These are phyloP conservation scores for Solanum lycopersicoides DNA, from an alignment of 257 asterid species.

Conservation along the genomic window DNA sequence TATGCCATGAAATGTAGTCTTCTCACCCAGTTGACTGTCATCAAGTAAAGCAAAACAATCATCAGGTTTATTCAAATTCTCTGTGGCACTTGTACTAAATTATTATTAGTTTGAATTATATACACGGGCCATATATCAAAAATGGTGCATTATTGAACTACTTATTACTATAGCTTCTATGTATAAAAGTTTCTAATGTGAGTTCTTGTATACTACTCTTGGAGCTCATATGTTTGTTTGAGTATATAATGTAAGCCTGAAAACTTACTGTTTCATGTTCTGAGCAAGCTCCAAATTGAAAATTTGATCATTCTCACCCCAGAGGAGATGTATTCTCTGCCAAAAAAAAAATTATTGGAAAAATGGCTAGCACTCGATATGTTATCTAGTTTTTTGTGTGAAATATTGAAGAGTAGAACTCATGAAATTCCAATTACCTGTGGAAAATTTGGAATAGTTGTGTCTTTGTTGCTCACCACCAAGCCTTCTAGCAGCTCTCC, in stretches of 20 bases:
- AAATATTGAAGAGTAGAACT: background rate
- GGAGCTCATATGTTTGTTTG: background rate
- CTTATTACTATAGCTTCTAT: background rate
- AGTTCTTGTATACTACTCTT: background rate
- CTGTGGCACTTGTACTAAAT: background rate
- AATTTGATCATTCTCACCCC: slow-evolving; percentile 91
- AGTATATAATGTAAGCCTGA: background rate
- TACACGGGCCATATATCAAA: background rate
- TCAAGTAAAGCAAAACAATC: background rate
- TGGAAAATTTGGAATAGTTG: slow-evolving; percentile 40
- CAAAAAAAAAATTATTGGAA: background rate
- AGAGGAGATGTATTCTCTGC: slow-evolving; percentile 79
- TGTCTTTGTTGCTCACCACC: slow-evolving; percentile 60
- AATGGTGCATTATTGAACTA: background rate
- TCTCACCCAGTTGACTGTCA: slow-evolving; percentile 62
- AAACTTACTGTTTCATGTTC: slow-evolving; percentile 65
- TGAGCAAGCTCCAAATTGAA: slow-evolving; percentile 67
- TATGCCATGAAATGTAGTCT: slow-evolving; percentile 43
- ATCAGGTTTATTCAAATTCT: background rate
- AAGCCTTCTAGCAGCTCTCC: slow-evolving; percentile 76
- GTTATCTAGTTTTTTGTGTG: background rate
- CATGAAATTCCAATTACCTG: slow-evolving; percentile 29
- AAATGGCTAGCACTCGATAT: background rate
- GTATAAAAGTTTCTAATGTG: background rate
- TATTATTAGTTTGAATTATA: background rate